phyloP scores from a whole-genome alignment of 2,329 filamentous ascomycete genomes.

The Alternaria conjuncta region DNA sequence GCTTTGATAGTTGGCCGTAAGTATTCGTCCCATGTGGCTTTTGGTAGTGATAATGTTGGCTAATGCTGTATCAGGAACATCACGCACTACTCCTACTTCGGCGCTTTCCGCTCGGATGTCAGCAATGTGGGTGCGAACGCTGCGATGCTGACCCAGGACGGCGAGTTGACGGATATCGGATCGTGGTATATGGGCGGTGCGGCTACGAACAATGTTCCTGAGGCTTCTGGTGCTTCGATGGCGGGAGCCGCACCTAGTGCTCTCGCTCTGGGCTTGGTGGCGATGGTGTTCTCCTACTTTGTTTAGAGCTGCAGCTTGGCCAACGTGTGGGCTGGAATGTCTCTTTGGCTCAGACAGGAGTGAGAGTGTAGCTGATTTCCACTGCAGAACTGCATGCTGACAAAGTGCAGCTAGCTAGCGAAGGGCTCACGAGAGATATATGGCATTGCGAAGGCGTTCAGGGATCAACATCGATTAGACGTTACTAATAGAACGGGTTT shows the following conservation, averaged over 20 bases:
- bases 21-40: conserved; percentile 21
- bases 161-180: conserved; percentile 76
- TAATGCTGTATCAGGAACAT: conserved; percentile 55
- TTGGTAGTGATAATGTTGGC: background rate
- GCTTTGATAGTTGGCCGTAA: conserved; percentile 68
- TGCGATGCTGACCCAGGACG: conserved; percentile 71
- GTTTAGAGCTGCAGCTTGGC: background rate
- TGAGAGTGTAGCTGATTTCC: background rate
- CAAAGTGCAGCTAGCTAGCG: background rate
- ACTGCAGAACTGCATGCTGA: background rate
- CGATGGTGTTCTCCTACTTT: background rate
- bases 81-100: conserved; percentile 76
- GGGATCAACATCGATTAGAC: background rate
- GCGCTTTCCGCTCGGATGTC: conserved; percentile 71
- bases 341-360: no score
- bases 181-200: conserved; percentile 73
- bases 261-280: background rate
- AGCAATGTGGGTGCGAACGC: conserved; percentile 78
- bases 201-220: conserved; percentile 8
- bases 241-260: background rate
- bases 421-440: background rate
- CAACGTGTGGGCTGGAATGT: no score
- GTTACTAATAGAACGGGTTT: background rate
- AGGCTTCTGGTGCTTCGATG: background rate
- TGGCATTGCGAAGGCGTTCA: background rate